Evolutionary conservation across 2,329 filamentous ascomycete genomes (phyloP), one percentile per base, ranked within the genome.

Genomic region (Nemania bipapillata): DNA sequence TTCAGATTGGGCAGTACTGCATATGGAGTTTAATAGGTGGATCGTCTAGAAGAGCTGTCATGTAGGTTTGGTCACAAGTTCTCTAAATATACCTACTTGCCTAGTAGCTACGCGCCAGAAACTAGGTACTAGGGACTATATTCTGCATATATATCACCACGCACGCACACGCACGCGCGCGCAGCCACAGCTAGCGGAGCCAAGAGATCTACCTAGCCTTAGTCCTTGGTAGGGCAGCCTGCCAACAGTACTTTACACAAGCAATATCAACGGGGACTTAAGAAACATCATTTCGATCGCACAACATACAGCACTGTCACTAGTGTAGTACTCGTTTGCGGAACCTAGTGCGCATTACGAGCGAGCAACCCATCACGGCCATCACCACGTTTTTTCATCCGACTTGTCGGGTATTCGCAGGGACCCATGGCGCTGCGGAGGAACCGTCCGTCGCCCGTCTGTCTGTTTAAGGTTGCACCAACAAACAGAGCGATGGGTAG

Each of bases 301-400:
- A 68, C 65, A 35, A 45, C 60, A 58, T 66, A 20, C 65, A 35
- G 35, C 60, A 58, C 62, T 15, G 15, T 24, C 28, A 24, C n/a
- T n/a, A n/a, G n/a, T 49, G 60, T 65, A 8, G 66, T 20, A 68
- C 57, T 35, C 20, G 45, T 60, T 32, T 63, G 49, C 26, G 17
- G 53, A 50, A 49, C 17, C 26, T 45, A 22, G 12, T 28, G 24
- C 2, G 26, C 20, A 50, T 22, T 49, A 50, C 22, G 22, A 52
- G 40, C 22, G 22, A 52, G 26, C 52, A 26, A 1, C 58, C 35
- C 50, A 24, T 28, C 49, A 50, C 32, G 35, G 59, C 56, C 45
- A 20, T 57, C 57, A 54, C 68, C 65, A 70, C 60, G 68, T 64
- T 70, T 65, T n/a, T 45, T 12, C 12, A 37, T 52, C 65, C 65